Conservation (phyloP, 2,329 filamentous ascomycete genomes). For the Ophiobolus disseminans region DNA sequence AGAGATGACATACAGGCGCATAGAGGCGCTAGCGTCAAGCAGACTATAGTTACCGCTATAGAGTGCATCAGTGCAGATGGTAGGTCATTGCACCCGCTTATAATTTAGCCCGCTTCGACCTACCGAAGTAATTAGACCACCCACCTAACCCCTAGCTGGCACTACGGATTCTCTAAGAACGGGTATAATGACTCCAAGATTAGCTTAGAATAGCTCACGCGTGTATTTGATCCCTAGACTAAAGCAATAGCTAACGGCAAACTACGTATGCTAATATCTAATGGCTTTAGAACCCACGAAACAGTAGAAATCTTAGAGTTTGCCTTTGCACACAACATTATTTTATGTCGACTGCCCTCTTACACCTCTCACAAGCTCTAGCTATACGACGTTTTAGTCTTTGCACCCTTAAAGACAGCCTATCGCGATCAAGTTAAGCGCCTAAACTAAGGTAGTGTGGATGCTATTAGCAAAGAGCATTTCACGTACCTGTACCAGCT, state of each 20-base stretch:
- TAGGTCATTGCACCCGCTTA: no score
- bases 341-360: slow-evolving; percentile 36
- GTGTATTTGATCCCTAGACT: slow-evolving; percentile 46
- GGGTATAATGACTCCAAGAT: slow-evolving; percentile 41
- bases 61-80: no score
- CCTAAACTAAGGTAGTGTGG: neutral
- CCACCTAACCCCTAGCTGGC: slow-evolving; percentile 19
- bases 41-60: no score
- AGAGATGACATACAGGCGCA: slow-evolving; percentile 9
- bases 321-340: slow-evolving; percentile 16
- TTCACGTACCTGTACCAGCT: neutral
- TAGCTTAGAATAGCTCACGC: slow-evolving; percentile 45
- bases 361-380: neutral
- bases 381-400: neutral
- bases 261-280: slow-evolving; percentile 36
- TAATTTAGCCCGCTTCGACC: no score
- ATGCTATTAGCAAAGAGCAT: neutral
- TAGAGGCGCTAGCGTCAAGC: neutral
- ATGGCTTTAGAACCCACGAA: neutral
- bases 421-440: neutral
- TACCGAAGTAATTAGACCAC: slow-evolving; percentile 20
- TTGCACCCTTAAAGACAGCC: neutral
- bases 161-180: slow-evolving; percentile 16
- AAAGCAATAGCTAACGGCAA: slow-evolving; percentile 36
- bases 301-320: neutral